A percentile compares a stretch with the other conserved stretches of the same genome.
Conservation (phyloP, 148 eudicot species). For the Oxyria digyna region DNA sequence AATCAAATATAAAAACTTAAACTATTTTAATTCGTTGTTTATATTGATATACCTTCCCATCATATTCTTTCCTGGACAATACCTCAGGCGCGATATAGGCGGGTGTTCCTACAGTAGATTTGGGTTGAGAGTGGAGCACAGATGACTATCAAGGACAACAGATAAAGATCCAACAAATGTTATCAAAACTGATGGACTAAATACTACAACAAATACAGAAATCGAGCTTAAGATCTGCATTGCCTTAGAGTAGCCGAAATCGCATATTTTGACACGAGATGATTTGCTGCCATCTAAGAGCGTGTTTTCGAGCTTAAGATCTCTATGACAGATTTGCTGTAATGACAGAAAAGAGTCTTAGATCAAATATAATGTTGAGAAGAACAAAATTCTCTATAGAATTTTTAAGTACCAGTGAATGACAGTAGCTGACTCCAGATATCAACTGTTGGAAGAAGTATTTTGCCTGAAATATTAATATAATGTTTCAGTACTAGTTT, state of each 20-base stretch:
- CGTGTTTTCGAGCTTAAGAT: conserved; percentile 75
- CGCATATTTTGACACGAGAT: conserved; percentile 64
- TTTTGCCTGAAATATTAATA: conserved; percentile 34
- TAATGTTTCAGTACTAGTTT: not conserved
- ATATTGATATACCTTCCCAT: conserved; percentile 51
- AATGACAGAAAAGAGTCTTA: not conserved
- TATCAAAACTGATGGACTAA: not conserved
- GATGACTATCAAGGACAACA: conserved; percentile 34
- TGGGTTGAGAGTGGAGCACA: conserved; percentile 68
- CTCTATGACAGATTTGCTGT: conserved; percentile 85
- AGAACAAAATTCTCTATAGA: not conserved
- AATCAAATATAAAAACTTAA: not conserved
- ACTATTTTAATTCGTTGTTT: not conserved
- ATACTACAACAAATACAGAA: not conserved
- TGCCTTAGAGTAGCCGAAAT: conserved; percentile 79
- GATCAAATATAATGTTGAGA: not conserved
- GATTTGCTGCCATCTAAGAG: conserved; percentile 50
- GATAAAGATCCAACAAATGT: not conserved
- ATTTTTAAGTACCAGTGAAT: conserved; percentile 48
- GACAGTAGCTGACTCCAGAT: conserved; percentile 79
- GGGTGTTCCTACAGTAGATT: conserved; percentile 78
- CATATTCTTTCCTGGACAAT: conserved; percentile 53
- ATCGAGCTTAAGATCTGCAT: not conserved
- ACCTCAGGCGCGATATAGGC: conserved; percentile 86
- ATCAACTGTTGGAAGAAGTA: conserved; percentile 65